Conservation (phyloP, 768 basidiomycete genomes). For the Trametes cinnabarina region DNA sequence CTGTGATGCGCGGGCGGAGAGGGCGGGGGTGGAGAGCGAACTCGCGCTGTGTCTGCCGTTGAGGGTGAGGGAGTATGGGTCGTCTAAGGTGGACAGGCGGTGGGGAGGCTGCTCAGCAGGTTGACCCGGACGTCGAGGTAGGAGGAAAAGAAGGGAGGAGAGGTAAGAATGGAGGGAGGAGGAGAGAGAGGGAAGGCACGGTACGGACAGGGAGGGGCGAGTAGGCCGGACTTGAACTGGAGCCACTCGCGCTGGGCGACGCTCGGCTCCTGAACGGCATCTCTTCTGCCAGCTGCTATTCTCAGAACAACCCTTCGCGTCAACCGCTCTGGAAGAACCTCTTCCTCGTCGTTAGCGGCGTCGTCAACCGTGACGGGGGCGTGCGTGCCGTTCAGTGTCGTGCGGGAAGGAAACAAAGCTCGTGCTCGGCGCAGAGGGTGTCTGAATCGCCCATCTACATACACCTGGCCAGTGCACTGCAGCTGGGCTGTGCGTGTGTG, state of each 20-base stretch:
- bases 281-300: conserved; percentile 5
- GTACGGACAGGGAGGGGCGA: conserved; percentile 3
- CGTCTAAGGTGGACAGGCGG: conserved; percentile 35
- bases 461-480: neutral
- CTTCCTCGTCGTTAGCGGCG: neutral
- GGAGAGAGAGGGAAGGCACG: conserved; percentile 1
- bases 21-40: neutral
- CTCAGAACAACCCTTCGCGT: neutral
- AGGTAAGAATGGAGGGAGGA: neutral
- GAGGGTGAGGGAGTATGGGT: conserved; percentile 34
- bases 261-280: conserved; percentile 13
- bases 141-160: neutral
- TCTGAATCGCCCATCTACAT: too few species aligned
- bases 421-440: neutral
- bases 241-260: neutral
- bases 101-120: conserved; percentile 34
- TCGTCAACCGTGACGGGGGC: neutral
- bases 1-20: conserved; percentile 12
- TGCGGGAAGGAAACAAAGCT: neutral
- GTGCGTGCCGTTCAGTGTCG: neutral
- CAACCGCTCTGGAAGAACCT: neutral
- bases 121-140: neutral
- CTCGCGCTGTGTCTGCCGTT: conserved; percentile 23
- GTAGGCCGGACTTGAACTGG: neutral
- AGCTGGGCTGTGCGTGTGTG: neutral